Base-by-base conservation (phyloP, 78 protist genomes). In the Isochrysis galbana region DNA sequence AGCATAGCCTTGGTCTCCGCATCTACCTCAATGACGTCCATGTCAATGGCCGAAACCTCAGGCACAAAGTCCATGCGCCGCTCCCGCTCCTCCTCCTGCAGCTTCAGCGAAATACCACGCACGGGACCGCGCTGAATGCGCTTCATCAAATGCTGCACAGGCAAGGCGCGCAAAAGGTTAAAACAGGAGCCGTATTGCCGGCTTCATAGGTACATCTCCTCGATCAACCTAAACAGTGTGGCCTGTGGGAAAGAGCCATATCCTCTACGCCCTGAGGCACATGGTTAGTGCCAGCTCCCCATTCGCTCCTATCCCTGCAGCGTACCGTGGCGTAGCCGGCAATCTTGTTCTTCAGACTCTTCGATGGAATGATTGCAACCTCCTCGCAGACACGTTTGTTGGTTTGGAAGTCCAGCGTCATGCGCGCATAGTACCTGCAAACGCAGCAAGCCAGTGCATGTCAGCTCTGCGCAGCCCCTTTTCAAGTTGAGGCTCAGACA, bases 11-110 rank as follows among this genome's bases (percentile, higher is more conserved):
- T 89, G 82, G 97, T 91, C 34, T 90, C 94, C 55, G 84, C 34
- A 83, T 96, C 97, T 42, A 94, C 74, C 67, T 72, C 87, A 80
- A 96, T 93, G 88, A 3, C 5, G 26, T 90, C 95, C 70, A 61
- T 86, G 90, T 97, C 95, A 77, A 99, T 67, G 90, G 96, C 99
- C 32, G 99, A 98, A 83, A 92, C 90, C 61, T 95, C 96, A 88
- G 99, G 99, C 54, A 99, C 99, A 96, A 95, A 98, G 97, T 99
- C 98, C 95, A 98, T 99, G 70, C 99, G 95, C 91, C 99, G 97
- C 98, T 99, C 99, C 88, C 99, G 98, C 97, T 99, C 99, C 96
- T 99, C 99, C 97, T 99, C 99, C 94, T 97, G 99, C 42, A 99
- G 95, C 94, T 98, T 98, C 93, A 98, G 96, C 32, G 99, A 98